A percentile compares a stretch with the other conserved stretches of the same genome.
Evolutionary conservation across 106 monocot species (phyloP).

Genomic region (Gastrodia elata): DNA sequence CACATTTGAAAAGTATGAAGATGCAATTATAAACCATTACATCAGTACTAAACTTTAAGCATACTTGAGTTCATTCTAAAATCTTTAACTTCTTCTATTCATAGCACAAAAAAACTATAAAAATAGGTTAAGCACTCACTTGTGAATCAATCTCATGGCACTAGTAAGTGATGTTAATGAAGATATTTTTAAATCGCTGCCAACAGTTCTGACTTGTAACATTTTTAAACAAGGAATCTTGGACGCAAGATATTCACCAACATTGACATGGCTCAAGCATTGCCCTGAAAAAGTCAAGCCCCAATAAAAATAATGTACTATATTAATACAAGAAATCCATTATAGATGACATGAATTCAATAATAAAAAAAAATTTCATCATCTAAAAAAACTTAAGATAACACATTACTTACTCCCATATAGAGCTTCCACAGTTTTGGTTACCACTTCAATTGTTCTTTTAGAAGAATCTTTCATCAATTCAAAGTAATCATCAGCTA

Average conservation of each 20-base stretch:
- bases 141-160: constrained; percentile 48
- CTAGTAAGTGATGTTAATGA: constrained; percentile 55
- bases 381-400: neutral
- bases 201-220: constrained; percentile 29
- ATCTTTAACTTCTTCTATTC: neutral
- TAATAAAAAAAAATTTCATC: constrained; percentile 3
- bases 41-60: neutral
- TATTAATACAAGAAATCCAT: neutral
- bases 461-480: constrained; percentile 34
- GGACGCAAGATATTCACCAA: constrained; percentile 61
- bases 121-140: constrained; percentile 27
- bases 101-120: neutral
- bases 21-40: neutral
- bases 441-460: constrained; percentile 56
- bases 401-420: constrained; percentile 74
- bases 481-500: constrained; percentile 93
- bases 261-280: constrained; percentile 62
- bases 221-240: constrained; percentile 63
- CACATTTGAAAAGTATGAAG: neutral
- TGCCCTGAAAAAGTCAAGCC: constrained; percentile 42
- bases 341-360: neutral
- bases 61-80: neutral
- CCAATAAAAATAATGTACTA: constrained; percentile 1
- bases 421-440: constrained; percentile 68
- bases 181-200: constrained; percentile 33